Conservation (phyloP, 768 basidiomycete genomes). For the Boletus barrowsii region DNA sequence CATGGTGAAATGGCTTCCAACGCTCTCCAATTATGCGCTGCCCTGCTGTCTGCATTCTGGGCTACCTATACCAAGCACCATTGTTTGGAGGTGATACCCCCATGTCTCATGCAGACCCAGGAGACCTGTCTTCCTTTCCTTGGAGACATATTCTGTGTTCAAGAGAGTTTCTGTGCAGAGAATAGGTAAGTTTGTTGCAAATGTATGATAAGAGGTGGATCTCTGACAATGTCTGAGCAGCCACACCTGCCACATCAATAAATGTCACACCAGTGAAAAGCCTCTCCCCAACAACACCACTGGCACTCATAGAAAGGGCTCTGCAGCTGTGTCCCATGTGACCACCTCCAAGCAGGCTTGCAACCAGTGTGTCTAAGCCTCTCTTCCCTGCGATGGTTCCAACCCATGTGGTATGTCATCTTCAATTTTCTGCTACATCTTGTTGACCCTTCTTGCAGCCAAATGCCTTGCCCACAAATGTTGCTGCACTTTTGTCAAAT, state of each 20-base stretch:
- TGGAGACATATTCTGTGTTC: too few relatives aligned
- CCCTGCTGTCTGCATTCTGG: too few relatives aligned
- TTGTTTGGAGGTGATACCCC: too few relatives aligned
- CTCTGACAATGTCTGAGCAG: too few relatives aligned
- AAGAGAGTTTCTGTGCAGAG: too few relatives aligned
- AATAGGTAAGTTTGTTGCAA: too few relatives aligned
- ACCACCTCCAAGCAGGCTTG: slow-evolving; percentile 82
- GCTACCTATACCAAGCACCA: too few relatives aligned
- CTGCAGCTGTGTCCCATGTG: slow-evolving; percentile 63
- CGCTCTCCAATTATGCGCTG: too few relatives aligned
- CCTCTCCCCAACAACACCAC: slow-evolving; percentile 34
- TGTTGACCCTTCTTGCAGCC: slow-evolving; percentile 38
- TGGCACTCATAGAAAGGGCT: slow-evolving; percentile 57
- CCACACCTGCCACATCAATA: slow-evolving; percentile 84
- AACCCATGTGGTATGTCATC: slow-evolving; percentile 68
- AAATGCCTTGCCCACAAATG: slow-evolving; percentile 72
- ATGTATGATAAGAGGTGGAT: too few relatives aligned
- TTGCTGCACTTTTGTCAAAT: slow-evolving; percentile 79
- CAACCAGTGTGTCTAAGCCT: slow-evolving; percentile 78
- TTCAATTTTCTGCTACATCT: background rate
- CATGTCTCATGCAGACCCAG: too few relatives aligned
- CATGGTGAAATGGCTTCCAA: too few relatives aligned
- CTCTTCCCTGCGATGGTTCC: slow-evolving; percentile 72
- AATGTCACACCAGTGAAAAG: slow-evolving; percentile 82
- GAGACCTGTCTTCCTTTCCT: too few relatives aligned